These are phyloP conservation scores for Dissophora ornata DNA, from an alignment of 192 early-diverging fungal species.

Conservation along the genomic window DNA sequence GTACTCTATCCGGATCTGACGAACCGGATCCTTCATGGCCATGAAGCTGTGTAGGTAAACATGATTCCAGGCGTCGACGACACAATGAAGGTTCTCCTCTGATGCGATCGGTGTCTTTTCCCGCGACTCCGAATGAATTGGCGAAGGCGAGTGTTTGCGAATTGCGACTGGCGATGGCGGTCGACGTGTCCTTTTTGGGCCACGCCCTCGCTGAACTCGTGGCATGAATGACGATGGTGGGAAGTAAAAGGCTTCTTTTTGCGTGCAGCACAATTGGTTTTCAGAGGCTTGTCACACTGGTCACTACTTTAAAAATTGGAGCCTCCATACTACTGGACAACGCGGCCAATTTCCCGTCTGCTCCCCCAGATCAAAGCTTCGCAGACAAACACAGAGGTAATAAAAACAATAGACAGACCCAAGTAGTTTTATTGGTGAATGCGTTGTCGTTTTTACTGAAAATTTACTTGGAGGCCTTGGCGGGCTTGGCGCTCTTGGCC, in stretches of 20 bases:
- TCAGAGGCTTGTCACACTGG: too few species aligned
- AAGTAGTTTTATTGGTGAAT: background rate
- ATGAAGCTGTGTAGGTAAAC: conserved; percentile 20
- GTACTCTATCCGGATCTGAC: conserved; percentile 14
- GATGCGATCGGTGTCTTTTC: too few species aligned
- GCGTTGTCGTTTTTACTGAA: background rate
- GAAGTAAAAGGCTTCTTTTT: too few species aligned
- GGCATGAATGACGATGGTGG: conserved; percentile 2
- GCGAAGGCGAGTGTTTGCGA: too few species aligned
- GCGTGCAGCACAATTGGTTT: too few species aligned
- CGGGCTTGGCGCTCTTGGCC: conserved; percentile 54
- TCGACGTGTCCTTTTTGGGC: too few species aligned
- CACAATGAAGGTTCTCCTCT: conserved; percentile 6
- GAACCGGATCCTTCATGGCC: conserved; percentile 21
- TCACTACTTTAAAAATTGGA: too few species aligned
- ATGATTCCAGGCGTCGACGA: conserved; percentile 21
- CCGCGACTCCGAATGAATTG: too few species aligned
- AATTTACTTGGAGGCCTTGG: conserved; percentile 39
- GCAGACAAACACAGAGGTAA: too few species aligned
- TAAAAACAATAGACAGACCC: conserved; percentile 15
- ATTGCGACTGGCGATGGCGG: too few species aligned
- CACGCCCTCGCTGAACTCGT: background rate
- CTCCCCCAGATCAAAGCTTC: too few species aligned
- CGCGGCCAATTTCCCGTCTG: background rate
- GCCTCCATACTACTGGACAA: too few species aligned